Evolutionary conservation across 2,329 filamentous ascomycete genomes (phyloP).

Genomic region (Fusarium miscanthi): DNA sequence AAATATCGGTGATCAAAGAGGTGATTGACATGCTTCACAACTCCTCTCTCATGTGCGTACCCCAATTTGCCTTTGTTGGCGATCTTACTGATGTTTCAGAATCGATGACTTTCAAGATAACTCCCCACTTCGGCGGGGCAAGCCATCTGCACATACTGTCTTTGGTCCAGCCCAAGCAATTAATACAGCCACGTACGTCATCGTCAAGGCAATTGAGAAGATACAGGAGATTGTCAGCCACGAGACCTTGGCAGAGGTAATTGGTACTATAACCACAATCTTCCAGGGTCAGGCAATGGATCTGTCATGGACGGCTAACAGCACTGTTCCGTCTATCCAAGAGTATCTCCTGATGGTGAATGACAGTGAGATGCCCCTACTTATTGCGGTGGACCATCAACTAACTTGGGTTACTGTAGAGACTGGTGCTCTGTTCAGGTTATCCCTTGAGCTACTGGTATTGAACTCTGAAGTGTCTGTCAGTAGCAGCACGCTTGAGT

Average conservation of each 20-base stretch:
- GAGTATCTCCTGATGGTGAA: slow-evolving; percentile 5
- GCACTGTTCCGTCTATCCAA: neutral
- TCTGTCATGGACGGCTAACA: neutral
- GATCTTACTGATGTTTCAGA: neutral
- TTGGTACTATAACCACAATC: neutral
- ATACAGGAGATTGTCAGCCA: neutral
- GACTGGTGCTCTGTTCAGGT: slow-evolving; percentile 1
- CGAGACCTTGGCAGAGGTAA: neutral
- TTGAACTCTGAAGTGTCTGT: neutral
- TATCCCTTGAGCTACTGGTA: neutral
- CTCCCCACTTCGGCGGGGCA: slow-evolving; percentile 3
- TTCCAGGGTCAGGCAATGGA: slow-evolving; percentile 8
- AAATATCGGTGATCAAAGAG: neutral
- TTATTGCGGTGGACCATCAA: rapidly evolving
- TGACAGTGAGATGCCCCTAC: neutral
- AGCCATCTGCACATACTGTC: slow-evolving; percentile 7
- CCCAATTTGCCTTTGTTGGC: rapidly evolving
- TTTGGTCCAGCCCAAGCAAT: slow-evolving; percentile 13
- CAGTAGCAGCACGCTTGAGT: neutral
- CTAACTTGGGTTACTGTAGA: rapidly evolving
- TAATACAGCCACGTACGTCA: neutral
- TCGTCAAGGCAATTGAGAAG: neutral
- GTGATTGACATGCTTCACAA: neutral
- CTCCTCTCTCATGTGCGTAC: slow-evolving; percentile 6
- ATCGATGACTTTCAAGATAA: slow-evolving; percentile 15